Base-by-base conservation (phyloP, 2,329 filamentous ascomycete species). In the Fusarium mundagurra region DNA sequence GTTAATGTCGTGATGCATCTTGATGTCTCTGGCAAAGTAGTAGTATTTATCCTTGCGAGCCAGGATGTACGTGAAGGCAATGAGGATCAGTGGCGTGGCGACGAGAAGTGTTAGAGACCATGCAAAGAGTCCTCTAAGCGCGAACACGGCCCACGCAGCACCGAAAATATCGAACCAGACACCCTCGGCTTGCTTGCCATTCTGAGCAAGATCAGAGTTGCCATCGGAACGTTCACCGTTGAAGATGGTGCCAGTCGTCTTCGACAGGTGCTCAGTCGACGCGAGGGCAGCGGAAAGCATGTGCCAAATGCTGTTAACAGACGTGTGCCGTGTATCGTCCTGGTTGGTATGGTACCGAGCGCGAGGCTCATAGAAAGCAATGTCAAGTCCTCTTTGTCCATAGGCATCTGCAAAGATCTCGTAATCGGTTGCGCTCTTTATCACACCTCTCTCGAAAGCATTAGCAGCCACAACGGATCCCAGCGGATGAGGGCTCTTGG, bases 101-200 rank as follows among this genome's bases (percentile, higher is more conserved):
- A 97, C 92, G 27, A 98, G 89, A 18, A 98, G 84, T 2, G 93
- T 93, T 34, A 98, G 88, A 10, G 94, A 95, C 84, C 96, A 91
- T 8, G 94, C 95, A 82, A 98, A 98, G 65, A 98, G 88, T 13
- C 94, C 95, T 72, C 93, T 90, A 44, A 98, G 87, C 53, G 89
- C 88, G 79, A 98, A 93, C 5, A 97, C 87, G 22, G 92, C 93
- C 81, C 98, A 95, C 4, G 87, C 87, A 63, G 87, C 89, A 48
- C 96, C 96, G 74, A 97, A 96, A 13, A 98, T 83, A 80, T 98
- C 96, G 79, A 98, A 98, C 94, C 95, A 99, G 20, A 98, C 94
- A 36, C 92, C 94, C 68, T 90, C 86, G 22, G 88, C 91, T 10
- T 91, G 91, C 41, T 84, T 86, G 16, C 93, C 93, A 70, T 92